Percentiles rank a stretch among this genome's conserved stretches.
phyloP scores from a whole-genome alignment of 306 rosid species.

The Lathyrus aphaca region DNA sequence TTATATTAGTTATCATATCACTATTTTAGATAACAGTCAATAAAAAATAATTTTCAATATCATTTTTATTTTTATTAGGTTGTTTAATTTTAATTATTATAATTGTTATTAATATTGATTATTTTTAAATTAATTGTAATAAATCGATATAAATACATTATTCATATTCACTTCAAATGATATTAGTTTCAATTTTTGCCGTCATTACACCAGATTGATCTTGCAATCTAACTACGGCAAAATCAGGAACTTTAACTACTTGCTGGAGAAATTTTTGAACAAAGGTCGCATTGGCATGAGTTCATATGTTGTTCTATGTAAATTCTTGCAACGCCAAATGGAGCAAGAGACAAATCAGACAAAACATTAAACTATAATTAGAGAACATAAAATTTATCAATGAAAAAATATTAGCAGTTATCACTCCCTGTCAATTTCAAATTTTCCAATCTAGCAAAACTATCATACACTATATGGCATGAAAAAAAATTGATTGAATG shows the following conservation, averaged over 20 bases:
- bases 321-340: background rate
- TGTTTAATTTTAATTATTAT: no score
- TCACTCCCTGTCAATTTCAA: slow-evolving; percentile 6
- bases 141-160: no score
- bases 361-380: background rate
- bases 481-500: slow-evolving; percentile 12
- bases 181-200: slow-evolving; percentile 93
- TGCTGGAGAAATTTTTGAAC: slow-evolving; percentile 38
- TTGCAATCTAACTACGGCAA: slow-evolving; percentile 83
- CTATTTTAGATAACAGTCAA: no score
- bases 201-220: slow-evolving; percentile 77
- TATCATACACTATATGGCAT: slow-evolving; percentile 2
- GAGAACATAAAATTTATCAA: background rate
- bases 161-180: no score
- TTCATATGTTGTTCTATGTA: background rate
- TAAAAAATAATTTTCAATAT: no score
- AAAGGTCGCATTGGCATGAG: slow-evolving; percentile 21
- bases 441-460: background rate
- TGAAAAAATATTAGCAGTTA: background rate
- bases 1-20: no score
- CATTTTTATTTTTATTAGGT: no score
- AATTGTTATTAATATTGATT: no score
- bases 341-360: background rate
- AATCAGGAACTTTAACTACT: slow-evolving; percentile 88
- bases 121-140: no score